A percentile compares a stretch with the other conserved stretches of the same genome.
phyloP scores from a whole-genome alignment of 495 filamentous ascomycete species.

The Penicillium riverlandense region DNA sequence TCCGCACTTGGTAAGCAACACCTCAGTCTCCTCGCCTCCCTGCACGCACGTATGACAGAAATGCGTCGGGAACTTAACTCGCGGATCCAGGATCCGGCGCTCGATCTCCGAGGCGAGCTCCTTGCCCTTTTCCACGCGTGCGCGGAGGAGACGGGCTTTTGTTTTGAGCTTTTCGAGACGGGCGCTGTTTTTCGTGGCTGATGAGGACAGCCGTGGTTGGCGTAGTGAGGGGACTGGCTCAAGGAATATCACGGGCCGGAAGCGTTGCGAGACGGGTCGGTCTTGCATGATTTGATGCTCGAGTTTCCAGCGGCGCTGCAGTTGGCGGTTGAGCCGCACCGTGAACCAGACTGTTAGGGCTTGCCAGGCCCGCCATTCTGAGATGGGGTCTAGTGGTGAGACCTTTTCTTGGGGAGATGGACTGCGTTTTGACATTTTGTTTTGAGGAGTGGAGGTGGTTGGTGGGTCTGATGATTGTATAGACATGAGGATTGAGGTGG shows the following conservation, averaged over 20 bases:
- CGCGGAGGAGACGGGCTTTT: slow-evolving; percentile 12
- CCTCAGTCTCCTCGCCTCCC: slow-evolving; percentile 8
- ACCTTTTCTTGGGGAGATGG: not conserved
- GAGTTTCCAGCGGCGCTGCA: slow-evolving; percentile 17
- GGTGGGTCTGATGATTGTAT: not conserved
- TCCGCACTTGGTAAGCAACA: slow-evolving; percentile 17
- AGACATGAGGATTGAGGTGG: not conserved
- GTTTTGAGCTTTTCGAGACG: slow-evolving; percentile 1
- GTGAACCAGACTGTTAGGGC: slow-evolving; percentile 16
- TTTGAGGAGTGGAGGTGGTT: not conserved
- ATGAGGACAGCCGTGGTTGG: slow-evolving; percentile 1
- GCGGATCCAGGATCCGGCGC: slow-evolving; percentile 10
- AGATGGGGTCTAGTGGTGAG: slow-evolving; percentile 11
- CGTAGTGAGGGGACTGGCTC: slow-evolving; percentile 12
- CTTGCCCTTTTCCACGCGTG: slow-evolving; percentile 21
- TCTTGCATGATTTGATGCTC: slow-evolving; percentile 15
- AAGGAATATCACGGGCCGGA: slow-evolving; percentile 14
- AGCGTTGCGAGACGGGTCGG: slow-evolving; percentile 7
- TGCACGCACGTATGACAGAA: slow-evolving; percentile 21
- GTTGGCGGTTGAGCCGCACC: slow-evolving; percentile 18
- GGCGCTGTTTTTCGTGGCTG: not conserved
- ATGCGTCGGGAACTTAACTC: slow-evolving; percentile 12
- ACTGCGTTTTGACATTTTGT: not conserved
- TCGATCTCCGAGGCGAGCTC: slow-evolving; percentile 20
- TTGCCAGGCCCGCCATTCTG: slow-evolving; percentile 21